phyloP scores from a whole-genome alignment of 805 yeast genomes.

The Kazachstania psychrophila region DNA sequence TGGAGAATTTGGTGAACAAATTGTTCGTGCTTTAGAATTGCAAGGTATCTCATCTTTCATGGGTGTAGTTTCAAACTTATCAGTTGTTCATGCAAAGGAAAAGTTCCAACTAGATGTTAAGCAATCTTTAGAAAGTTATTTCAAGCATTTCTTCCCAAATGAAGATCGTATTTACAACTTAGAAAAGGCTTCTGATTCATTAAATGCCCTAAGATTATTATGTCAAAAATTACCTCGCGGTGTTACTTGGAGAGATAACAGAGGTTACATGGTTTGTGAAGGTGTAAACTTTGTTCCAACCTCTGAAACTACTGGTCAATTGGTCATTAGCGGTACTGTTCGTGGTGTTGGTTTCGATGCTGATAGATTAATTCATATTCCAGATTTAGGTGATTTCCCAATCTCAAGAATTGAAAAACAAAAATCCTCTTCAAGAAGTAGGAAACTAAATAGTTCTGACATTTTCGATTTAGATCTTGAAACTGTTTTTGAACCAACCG shows the following conservation, averaged over 20 bases:
- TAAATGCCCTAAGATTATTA: slow-evolving; percentile 60
- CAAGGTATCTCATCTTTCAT: slow-evolving; percentile 84
- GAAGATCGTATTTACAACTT: slow-evolving; percentile 69
- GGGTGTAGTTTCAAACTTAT: slow-evolving; percentile 70
- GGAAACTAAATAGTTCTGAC: slow-evolving; percentile 17
- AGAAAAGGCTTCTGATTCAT: slow-evolving; percentile 59
- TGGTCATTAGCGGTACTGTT: slow-evolving; percentile 71
- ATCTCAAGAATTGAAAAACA: slow-evolving; percentile 55
- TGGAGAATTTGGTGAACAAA: slow-evolving; percentile 72
- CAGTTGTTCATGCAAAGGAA: slow-evolving; percentile 56
- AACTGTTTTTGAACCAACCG: slow-evolving; percentile 29
- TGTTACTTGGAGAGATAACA: slow-evolving; percentile 83
- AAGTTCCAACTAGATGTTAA: slow-evolving; percentile 67
- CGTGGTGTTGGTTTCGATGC: slow-evolving; percentile 80
- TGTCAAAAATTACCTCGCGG: slow-evolving; percentile 84
- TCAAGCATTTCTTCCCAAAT: slow-evolving; percentile 69
- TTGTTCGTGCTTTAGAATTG: slow-evolving; percentile 75
- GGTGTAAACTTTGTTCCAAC: slow-evolving; percentile 31
- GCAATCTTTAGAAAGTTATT: slow-evolving; percentile 55
- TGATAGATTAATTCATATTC: slow-evolving; percentile 72
- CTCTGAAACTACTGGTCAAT: slow-evolving; percentile 25
- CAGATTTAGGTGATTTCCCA: slow-evolving; percentile 85
- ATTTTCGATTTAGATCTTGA: slow-evolving; percentile 13
- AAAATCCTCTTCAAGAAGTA: slow-evolving; percentile 23
- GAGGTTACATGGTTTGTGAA: slow-evolving; percentile 83